phyloP scores from a whole-genome alignment of 2,329 filamentous ascomycete genomes.

The Fusarium heterosporum region DNA sequence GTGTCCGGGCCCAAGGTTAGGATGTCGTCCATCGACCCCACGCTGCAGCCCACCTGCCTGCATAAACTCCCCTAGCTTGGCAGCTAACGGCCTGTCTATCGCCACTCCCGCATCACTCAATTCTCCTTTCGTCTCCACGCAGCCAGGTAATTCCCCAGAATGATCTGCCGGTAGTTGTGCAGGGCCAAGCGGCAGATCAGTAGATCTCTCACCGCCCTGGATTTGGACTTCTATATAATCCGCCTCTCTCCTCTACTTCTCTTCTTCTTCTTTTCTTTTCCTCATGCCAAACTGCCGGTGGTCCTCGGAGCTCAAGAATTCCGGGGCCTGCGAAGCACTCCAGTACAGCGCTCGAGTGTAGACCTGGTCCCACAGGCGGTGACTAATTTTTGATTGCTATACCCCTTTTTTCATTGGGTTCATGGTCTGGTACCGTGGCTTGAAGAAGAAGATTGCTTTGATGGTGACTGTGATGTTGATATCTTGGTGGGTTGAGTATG shows the following conservation, averaged over 20 bases:
- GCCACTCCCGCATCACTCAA: background rate
- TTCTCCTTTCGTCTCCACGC: background rate
- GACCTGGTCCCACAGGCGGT: slow-evolving; percentile 1
- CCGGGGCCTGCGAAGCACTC: slow-evolving; percentile 22
- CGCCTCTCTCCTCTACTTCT: background rate
- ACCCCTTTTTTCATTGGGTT: slow-evolving; percentile 40
- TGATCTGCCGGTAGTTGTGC: slow-evolving; percentile 1
- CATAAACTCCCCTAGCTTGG: slow-evolving; percentile 10
- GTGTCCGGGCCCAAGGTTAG: slow-evolving; percentile 12
- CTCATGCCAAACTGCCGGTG: slow-evolving; percentile 16
- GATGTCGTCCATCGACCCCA: slow-evolving; percentile 14
- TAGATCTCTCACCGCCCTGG: slow-evolving; percentile 20
- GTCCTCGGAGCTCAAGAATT: slow-evolving; percentile 25
- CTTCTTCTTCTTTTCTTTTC: slow-evolving; percentile 15
- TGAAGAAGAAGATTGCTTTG: slow-evolving; percentile 35
- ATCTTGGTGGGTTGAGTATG: background rate
- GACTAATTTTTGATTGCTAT: slow-evolving; percentile 30
- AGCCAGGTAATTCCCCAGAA: background rate
- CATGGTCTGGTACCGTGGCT: slow-evolving; percentile 28
- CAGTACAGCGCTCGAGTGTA: background rate
- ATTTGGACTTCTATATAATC: slow-evolving; percentile 3
- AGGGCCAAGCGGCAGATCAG: slow-evolving; percentile 28
- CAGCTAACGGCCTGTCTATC: slow-evolving; percentile 1
- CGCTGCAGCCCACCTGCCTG: background rate
- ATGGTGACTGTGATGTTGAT: background rate